Evolutionary conservation across 495 filamentous ascomycete species (phyloP), one percentile per base, ranked within the genome.

Genomic region (Penicillium paxilli): DNA sequence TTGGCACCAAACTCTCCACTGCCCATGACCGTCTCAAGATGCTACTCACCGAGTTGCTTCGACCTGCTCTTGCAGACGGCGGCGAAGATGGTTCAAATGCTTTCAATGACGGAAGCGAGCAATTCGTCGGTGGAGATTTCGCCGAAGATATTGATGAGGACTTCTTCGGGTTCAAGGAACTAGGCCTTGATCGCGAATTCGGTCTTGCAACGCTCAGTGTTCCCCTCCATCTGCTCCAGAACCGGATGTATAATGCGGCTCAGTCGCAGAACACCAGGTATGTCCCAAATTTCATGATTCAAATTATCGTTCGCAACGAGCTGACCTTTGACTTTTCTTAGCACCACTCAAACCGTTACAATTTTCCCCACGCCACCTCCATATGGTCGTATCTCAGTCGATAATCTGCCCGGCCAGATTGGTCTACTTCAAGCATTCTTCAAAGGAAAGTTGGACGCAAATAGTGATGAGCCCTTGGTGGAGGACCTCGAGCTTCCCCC

Each of bases 81-180:
- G 87, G 87, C 44, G 85, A 86, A 25, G 95, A 98, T 65, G 94
- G 95, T 17, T 90, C 87, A 5, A 87, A 85, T 53, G 89, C 91
- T 1, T 99, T 99, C 74, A 86, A 92, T 53, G 94, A 99, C 63
- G 93, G 92, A 52, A 96, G 91, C 62, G 94, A 99, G 58, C 93
- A 98, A 69, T 99, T 99, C 61, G 84, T 97, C 47, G 89, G 89
- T 32, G 94, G 94, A 46, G 93, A 98, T 65, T 99, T 97, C 67
- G 94, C 94, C 1, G 94, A 96, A 72, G 94, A 98, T 60, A 87
- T 98, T 25, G 92, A 90, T 53, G 94, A 97, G 71, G 94, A 99
- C 73, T 99, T 96, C 81, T 98, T 99, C 59, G 94, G 94, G 9
- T 97, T 99, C 81, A 93, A 92, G 68, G 93, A 96, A 57, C 80